Evolutionary conservation across 2,329 filamentous ascomycete species (phyloP).

Genomic region (Hortaea werneckii): DNA sequence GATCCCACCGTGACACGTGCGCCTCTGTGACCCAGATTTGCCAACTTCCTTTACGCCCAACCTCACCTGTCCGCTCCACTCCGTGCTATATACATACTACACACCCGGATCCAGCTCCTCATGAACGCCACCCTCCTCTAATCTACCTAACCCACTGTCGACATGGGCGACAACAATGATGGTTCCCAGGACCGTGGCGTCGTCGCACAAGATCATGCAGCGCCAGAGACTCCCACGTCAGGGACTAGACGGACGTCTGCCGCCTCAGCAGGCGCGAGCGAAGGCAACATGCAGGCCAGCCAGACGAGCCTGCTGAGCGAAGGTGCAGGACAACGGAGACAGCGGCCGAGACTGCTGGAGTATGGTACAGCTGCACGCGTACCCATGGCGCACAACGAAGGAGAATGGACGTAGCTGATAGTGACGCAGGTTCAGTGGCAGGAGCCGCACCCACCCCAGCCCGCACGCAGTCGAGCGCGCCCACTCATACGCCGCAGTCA

Average conservation of each 20-base stretch:
- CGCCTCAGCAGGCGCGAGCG: constrained; percentile 6
- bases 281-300: constrained; percentile 15
- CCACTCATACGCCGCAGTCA: constrained; percentile 42
- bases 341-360: constrained; percentile 16
- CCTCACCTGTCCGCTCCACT: no score
- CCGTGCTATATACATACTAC: no score
- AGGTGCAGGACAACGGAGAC: constrained; percentile 6
- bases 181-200: neutral
- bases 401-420: neutral
- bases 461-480: neutral
- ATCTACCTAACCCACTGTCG: neutral
- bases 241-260: constrained; percentile 8
- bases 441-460: neutral
- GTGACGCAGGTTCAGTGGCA: constrained; percentile 11
- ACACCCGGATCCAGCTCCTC: neutral
- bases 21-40: no score
- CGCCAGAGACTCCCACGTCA: neutral
- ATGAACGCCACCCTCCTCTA: neutral
- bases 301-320: constrained; percentile 14
- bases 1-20: no score
- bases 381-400: neutral
- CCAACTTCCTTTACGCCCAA: no score
- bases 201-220: constrained; percentile 1
- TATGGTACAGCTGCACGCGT: constrained; percentile 14
- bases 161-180: constrained; percentile 3